Evolutionary conservation across 345 rosid species (phyloP), one percentile per base, ranked within the genome.

Genomic region (Salix brachista): DNA sequence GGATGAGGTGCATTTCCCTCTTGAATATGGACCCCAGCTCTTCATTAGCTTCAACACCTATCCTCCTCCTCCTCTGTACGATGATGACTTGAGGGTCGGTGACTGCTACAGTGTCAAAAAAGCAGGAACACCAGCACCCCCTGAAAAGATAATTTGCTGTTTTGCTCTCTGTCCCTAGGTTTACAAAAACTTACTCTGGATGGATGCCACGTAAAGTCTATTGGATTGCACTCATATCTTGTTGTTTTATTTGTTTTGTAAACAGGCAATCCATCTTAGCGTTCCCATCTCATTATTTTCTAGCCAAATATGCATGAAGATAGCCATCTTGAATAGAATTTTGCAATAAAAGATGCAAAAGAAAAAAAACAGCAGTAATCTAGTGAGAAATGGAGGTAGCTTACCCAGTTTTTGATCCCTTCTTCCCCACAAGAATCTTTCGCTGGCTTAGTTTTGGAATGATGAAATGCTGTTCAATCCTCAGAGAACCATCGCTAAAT

Each of bases 31-130:
- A 87, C 82, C 94, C 87, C 68, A 96, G 87, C 84, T 93, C 99
- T 84, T 96, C 94, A 65, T 92, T 96, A 23, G 99, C 99, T 87
- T 96, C 98, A 0, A 89, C 80, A 34, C 99, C 99, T 74, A 91
- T 96, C 76, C 92, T 93, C 92, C 36, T 34, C 36, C 36, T 30
- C 4, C 97, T 95, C 90, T 36, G 65, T 7, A n/a, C 37, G 42
- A 25, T n/a, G 58, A 81, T 34, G 16, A 67, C 61, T 2, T 17
- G n/a, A 32, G 30, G 23, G 44, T 25, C 23, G 3, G 12, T 41
- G 42, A 41, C 42, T 41, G 42, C 42, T 41, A 41, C 12, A 41
- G 42, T 41, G 42, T 28, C 28, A 8, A 8, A 1, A 64, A 37
- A 14, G 69, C 64, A 66, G 42, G 54, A n/a, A 72, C 8, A 39